These are phyloP conservation scores for Bipolaris bicolor DNA, from an alignment of 2,329 filamentous ascomycete species.

Conservation along the genomic window DNA sequence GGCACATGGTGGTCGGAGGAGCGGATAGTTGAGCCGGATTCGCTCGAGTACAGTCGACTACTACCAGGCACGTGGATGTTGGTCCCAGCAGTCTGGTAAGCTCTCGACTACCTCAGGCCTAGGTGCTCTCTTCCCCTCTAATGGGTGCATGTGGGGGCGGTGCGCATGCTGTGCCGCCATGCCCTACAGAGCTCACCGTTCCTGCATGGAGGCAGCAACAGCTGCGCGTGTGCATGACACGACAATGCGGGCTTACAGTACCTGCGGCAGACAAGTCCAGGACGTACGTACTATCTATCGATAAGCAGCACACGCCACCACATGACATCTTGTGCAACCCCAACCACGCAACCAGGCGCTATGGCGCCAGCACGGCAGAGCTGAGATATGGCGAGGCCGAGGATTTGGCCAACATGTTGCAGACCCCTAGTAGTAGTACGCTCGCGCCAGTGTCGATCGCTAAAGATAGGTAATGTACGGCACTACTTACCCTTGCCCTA, in stretches of 20 bases:
- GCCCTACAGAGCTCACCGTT: conserved; percentile 1
- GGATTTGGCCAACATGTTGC: conserved; percentile 1
- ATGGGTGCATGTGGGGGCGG: neutral
- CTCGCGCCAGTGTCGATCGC: neutral
- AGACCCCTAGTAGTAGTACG: conserved; percentile 8
- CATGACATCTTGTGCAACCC: neutral
- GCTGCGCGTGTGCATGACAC: conserved; percentile 1
- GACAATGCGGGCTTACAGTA: conserved; percentile 4
- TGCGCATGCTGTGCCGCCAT: neutral
- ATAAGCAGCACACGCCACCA: conserved; percentile 5
- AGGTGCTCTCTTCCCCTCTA: too few relatives aligned
- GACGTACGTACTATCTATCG: conserved; percentile 8
- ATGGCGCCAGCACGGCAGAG: conserved; percentile 2
- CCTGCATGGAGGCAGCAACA: conserved; percentile 8
- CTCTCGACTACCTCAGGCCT: neutral
- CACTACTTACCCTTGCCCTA: conserved; percentile 6
- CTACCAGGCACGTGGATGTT: conserved; percentile 16
- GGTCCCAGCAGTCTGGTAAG: conserved; percentile 6
- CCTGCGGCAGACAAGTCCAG: neutral
- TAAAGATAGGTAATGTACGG: conserved; percentile 12
- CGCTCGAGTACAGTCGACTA: conserved; percentile 11
- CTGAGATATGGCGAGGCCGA: neutral
- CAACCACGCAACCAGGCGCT: neutral
- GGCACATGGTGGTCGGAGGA: conserved; percentile 16
- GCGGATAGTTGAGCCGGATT: conserved; percentile 19